phyloP scores from a whole-genome alignment of 805 yeast species.

The Zygosaccharomyces gambellarensis region DNA sequence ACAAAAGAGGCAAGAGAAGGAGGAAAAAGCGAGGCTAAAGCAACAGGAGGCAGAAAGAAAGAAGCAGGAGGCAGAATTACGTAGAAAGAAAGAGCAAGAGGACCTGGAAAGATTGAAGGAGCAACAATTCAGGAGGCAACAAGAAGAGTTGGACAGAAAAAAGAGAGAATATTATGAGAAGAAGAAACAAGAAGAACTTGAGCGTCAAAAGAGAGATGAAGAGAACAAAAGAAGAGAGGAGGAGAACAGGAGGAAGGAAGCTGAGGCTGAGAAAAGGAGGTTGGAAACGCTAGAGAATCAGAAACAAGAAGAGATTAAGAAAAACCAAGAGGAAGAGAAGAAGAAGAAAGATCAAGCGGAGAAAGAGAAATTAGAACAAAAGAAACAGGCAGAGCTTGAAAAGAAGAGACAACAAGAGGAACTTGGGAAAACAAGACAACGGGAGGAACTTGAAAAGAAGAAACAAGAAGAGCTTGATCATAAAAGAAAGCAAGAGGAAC shows the following conservation, averaged over 20 bases:
- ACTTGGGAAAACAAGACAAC: conserved; percentile 4
- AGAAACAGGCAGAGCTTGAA: conserved; percentile 8
- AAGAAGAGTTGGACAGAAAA: conserved; percentile 1
- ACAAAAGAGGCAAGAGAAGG: conserved; percentile 8
- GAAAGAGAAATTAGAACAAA: conserved; percentile 9
- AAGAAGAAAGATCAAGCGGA: not conserved
- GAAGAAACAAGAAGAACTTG: conserved; percentile 5
- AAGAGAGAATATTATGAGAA: not conserved
- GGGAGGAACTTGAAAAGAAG: not conserved
- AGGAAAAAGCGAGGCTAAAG: conserved; percentile 10
- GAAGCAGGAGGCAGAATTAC: conserved; percentile 1
- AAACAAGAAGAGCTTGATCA: not conserved
- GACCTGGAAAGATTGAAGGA: conserved; percentile 7
- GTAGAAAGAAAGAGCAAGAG: conserved; percentile 6
- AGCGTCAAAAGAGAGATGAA: conserved; percentile 12
- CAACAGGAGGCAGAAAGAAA: conserved; percentile 1
- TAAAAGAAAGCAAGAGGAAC: conserved; percentile 3
- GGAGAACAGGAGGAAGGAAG: conserved; percentile 2
- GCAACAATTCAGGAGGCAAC: not conserved
- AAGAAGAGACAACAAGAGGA: conserved; percentile 7
- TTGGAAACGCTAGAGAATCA: conserved; percentile 1
- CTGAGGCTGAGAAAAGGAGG: conserved; percentile 9
- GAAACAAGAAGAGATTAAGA: not conserved
- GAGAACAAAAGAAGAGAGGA: conserved; percentile 5
- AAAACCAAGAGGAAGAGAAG: conserved; percentile 3